Evolutionary conservation across 2,329 filamentous ascomycete species (phyloP).

Genomic region (Trichophyton benhamiae): DNA sequence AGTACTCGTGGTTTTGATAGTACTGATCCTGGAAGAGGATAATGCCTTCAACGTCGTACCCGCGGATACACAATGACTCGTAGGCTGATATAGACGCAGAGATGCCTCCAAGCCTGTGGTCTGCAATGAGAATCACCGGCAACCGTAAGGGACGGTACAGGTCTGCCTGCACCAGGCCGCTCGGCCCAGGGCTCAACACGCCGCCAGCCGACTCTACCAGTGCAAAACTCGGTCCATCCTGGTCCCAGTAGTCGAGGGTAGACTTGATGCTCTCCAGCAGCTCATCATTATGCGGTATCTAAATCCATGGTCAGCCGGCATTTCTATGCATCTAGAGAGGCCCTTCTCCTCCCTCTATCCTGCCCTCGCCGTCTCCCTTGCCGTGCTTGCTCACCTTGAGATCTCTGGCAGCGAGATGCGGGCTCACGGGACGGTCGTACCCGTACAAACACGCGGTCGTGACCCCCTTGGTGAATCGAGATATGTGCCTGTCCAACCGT

Average conservation of each 20-base stretch:
- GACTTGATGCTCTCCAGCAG: constrained; percentile 40
- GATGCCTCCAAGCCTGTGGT: constrained; percentile 66
- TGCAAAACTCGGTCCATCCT: constrained; percentile 10
- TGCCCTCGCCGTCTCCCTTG: too few species aligned
- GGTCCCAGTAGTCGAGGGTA: constrained; percentile 24
- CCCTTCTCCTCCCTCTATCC: not conserved
- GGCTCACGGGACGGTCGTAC: constrained; percentile 62
- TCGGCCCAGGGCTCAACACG: constrained; percentile 66
- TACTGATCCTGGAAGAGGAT: constrained; percentile 54
- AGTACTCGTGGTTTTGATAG: constrained; percentile 57
- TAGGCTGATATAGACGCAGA: constrained; percentile 68
- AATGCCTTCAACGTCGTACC: constrained; percentile 62
- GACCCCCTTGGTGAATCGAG: constrained; percentile 44
- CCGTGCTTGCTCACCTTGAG: constrained; percentile 28
- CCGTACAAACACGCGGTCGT: constrained; percentile 55
- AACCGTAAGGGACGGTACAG: constrained; percentile 62
- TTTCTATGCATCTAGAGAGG: not conserved
- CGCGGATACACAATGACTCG: constrained; percentile 64
- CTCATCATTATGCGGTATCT: constrained; percentile 42
- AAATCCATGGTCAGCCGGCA: constrained; percentile 4
- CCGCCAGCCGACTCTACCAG: constrained; percentile 67
- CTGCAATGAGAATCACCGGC: constrained; percentile 62
- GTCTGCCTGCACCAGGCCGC: constrained; percentile 64
- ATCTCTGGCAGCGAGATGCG: constrained; percentile 56
- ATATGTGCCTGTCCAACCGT: constrained; percentile 45